phyloP scores from a whole-genome alignment of 2,329 filamentous ascomycete species.

The Aspergillus versicolor region DNA sequence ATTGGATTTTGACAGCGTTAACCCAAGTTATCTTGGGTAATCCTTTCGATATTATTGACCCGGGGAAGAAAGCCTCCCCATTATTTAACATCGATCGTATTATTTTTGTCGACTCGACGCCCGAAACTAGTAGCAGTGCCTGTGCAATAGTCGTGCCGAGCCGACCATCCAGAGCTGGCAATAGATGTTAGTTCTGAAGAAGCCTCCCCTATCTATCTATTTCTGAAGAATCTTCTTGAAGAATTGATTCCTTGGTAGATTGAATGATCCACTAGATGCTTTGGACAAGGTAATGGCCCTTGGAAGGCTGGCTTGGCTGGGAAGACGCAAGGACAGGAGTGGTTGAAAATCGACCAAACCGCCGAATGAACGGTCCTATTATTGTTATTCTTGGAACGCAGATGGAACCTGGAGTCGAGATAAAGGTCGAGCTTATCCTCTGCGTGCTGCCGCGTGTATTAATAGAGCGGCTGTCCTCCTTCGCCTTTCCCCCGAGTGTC shows the following conservation, averaged over 20 bases:
- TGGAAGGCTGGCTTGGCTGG: slow-evolving; percentile 9
- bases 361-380: background rate
- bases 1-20: slow-evolving; percentile 23
- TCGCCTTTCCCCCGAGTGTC: slow-evolving; percentile 6
- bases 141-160: slow-evolving; percentile 13
- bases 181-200: background rate
- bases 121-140: slow-evolving; percentile 11
- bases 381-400: background rate
- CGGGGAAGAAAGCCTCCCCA: background rate
- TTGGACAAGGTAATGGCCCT: slow-evolving; percentile 3
- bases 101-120: slow-evolving; percentile 2
- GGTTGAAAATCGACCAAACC: background rate
- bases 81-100: background rate
- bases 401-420: background rate
- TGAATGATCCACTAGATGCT: slow-evolving; percentile 3
- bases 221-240: background rate
- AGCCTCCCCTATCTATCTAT: slow-evolving; percentile 4
- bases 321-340: slow-evolving; percentile 12
- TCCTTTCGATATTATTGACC: background rate
- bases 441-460: background rate
- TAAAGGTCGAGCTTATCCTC: slow-evolving; percentile 3
- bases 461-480: slow-evolving; percentile 1
- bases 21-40: slow-evolving; percentile 8
- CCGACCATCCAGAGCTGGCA: background rate
- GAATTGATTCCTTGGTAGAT: background rate